Base-by-base conservation (phyloP, 2,329 filamentous ascomycete species). In the Sclerotinia spermophila region DNA sequence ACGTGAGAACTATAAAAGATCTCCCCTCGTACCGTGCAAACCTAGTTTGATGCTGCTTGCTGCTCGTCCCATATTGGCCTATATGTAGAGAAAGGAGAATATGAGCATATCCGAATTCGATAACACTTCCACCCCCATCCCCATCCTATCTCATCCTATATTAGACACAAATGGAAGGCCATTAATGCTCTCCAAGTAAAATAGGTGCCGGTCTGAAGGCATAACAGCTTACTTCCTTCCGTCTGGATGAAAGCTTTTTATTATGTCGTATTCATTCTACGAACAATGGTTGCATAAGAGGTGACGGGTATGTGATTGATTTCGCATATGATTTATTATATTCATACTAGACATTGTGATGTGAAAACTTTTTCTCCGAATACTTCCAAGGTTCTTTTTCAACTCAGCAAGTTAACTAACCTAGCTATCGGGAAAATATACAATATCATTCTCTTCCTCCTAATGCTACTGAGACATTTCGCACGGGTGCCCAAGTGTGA, bases 181-280 rank as follows among this genome's bases (percentile, higher is more conserved):
- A 61, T n/a, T 21, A 62, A n/a, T n/a, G 35, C 27, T 58, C 5
- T n/a, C 30, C 33, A 24, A 35, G n/a, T n/a, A n/a, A 42, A 59
- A 59, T n/a, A n/a, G 24, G 56, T 59, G 56, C n/a, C 10, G 56
- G 35, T 13, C 33, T 33, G 42, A 68, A 35, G 33, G 27, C 21
- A 27, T 51, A 60, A 30, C 30, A 45, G 42, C 42, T 61, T 68
- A 30, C 53, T 33, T 61, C 42, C 30, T 60, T 68, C 53, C 53
- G 55, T 60, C 42, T 60, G 66, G 38, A 30, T 35, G 55, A 38
- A 60, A 30, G 44, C 15, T 48, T 38, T 58, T 68, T 45, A 33
- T 51, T 11, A 68, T 68, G 66, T 68, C n/a, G 66, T 61, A 68
- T 68, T 60, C 66, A 68, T 35, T 30, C 59, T 60, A 40, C 38